Evolutionary conservation across 1,284 basidiomycete species (phyloP).

Genomic region (Sporisorium iseilematis-ciliati): DNA sequence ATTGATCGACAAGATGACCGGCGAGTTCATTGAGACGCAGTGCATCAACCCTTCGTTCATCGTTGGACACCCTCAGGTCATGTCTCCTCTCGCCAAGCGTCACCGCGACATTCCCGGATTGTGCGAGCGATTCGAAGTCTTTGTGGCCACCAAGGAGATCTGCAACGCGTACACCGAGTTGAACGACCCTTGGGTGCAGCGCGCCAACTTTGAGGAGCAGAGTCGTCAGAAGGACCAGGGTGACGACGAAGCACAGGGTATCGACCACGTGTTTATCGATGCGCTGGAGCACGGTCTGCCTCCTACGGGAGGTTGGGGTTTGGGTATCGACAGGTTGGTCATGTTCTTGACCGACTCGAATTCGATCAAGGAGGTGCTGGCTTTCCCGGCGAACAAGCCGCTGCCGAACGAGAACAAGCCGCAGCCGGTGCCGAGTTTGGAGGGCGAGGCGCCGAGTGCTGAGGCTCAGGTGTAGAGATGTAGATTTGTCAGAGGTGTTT

Average conservation of each 20-base stretch:
- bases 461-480: constrained; percentile 19
- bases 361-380: constrained; percentile 88
- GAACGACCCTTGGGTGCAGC: constrained; percentile 78
- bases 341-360: constrained; percentile 62
- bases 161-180: constrained; percentile 83
- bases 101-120: constrained; percentile 75
- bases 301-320: constrained; percentile 83
- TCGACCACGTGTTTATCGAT: constrained; percentile 75
- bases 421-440: constrained; percentile 29
- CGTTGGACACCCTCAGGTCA: constrained; percentile 95
- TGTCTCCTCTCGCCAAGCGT: constrained; percentile 88
- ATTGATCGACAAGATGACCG: constrained; percentile 95
- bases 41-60: constrained; percentile 98
- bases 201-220: constrained; percentile 93
- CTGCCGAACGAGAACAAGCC: constrained; percentile 49
- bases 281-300: constrained; percentile 97
- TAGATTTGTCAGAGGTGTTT: neutral
- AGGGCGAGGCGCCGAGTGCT: constrained; percentile 16
- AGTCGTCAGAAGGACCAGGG: constrained; percentile 92
- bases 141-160: constrained; percentile 98
- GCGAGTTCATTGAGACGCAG: constrained; percentile 95
- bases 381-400: constrained; percentile 93
- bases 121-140: constrained; percentile 98
- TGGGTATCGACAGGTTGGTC: constrained; percentile 58
- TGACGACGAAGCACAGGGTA: constrained; percentile 96